These are phyloP conservation scores for Microbotryum scabiosae DNA, from an alignment of 1,284 basidiomycete genomes.

Conservation along the genomic window DNA sequence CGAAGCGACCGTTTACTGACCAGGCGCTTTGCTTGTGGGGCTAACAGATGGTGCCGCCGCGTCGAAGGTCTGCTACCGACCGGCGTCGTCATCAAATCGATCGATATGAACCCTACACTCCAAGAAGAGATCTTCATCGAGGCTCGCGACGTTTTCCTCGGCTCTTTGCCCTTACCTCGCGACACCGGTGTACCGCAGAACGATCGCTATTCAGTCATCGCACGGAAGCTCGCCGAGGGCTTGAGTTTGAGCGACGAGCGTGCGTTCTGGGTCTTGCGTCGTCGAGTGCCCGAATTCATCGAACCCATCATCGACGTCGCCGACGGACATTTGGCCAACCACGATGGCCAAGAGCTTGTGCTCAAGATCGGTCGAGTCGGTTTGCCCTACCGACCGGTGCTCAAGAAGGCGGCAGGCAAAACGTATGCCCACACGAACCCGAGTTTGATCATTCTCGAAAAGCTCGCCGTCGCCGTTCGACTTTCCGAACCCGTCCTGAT, in stretches of 20 bases:
- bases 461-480: constrained; percentile 66
- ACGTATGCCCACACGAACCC: constrained; percentile 89
- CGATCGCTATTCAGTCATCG: constrained; percentile 19
- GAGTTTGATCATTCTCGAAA: constrained; percentile 68
- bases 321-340: constrained; percentile 6
- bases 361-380: constrained; percentile 33
- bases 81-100: constrained; percentile 19
- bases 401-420: constrained; percentile 30
- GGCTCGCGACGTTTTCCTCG: constrained; percentile 87
- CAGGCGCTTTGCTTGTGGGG: background rate
- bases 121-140: constrained; percentile 88
- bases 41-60: constrained; percentile 64
- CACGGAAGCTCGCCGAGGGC: constrained; percentile 12
- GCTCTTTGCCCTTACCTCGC: constrained; percentile 45
- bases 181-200: background rate
- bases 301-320: constrained; percentile 23
- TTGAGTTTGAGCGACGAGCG: constrained; percentile 28
- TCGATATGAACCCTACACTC: constrained; percentile 54
- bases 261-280: constrained; percentile 29
- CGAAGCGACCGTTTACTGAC: background rate
- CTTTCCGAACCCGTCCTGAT: constrained; percentile 78
- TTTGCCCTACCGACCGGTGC: constrained; percentile 26
- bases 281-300: constrained; percentile 29
- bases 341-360: background rate
- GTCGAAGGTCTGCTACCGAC: constrained; percentile 56